Evolutionary conservation across 768 basidiomycete species (phyloP), one percentile per base, ranked within the genome.

Genomic region (Boletus sensibilis): DNA sequence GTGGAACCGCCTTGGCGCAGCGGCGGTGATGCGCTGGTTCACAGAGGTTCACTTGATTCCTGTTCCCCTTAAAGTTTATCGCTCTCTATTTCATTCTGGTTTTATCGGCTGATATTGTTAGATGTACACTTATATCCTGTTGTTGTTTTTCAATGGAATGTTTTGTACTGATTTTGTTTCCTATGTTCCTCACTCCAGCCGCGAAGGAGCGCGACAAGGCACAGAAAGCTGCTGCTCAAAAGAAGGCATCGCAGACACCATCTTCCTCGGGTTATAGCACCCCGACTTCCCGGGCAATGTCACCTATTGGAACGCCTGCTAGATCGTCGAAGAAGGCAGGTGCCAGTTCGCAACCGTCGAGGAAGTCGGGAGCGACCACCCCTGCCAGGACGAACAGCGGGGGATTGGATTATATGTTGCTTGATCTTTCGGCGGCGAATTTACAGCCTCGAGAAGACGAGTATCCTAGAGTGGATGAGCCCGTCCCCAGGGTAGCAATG

Each of bases 131-230:
- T 59, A 54, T 55, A 61, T 57, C 53, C 56, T 70, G 65, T 62
- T 74, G 63, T 69, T 66, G 54, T 62, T 62, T 58, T 62, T 59
- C 50, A 69, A 70, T 74, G 63, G 59, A 72, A 69, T 62, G 52
- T 54, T 72, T 76, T 76, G 71, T 74, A 64, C 75, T 74, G 59
- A 72, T 69, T 57, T 68, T 69, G 69, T 72, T 73, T 78, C 72
- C 41, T 46, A 45, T 63, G 64, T 52, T 56, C 60, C 53, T 53
- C 61, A 68, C 62, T 67, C 57, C 79, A 93, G 90, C 85, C 68
- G 85, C 86, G 62, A 87, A 83, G 76, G 88, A 90, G 75, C 86
- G 82, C 70, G 89, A 91, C 72, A 92, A 87, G 71, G 83, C 84
- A 13, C 78, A 83, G 66, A 90, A 83, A 61, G 74, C 76, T 18